Base-by-base conservation (phyloP, 1,284 basidiomycete genomes). In the Bjerkandera adusta region DNA sequence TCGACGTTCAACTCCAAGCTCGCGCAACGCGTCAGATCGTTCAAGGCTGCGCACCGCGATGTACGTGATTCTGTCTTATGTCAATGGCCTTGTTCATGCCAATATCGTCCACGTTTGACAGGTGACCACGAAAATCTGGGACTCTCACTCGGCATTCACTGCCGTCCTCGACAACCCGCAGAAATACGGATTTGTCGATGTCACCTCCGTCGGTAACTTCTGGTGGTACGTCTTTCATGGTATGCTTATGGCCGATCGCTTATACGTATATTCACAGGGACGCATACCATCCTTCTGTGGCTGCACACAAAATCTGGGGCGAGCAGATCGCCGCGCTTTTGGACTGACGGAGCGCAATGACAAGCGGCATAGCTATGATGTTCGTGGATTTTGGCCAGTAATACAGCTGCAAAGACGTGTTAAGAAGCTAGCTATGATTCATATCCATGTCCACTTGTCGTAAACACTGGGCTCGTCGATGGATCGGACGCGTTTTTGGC, bases 131-230 rank as follows among this genome's bases (percentile, higher is more conserved):
- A 79, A 66, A 62, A 32, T 73, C 3, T 81, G 69, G 67, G 79
- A 82, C 53, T 69, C 77, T 1, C 68, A 76, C 51, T 45, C 75
- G 0, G 70, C 67, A n/a, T 80, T 80, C 63, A 70, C 63, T n/a
- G 68, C 62, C 4, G 73, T 81, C 15, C 60, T 82, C 18, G 64
- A 77, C 59, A 53, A 64, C 34, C 76, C 77, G 1, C 68, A 63
- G 0, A 55, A 67, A 5, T 81, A 72, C 48, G 79, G 79, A 1
- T 81, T 81, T 58, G 64, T 67, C 18, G 77, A 80, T 51, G 68
- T 67, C 5, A 72, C 70, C 0, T 71, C 73, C 0, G 79, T 67
- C 45, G 79, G 79, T 4, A 59, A 59, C 13, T 81, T 82, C 69
- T 81, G 79, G 79, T n/a, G n/a, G n/a, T n/a, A n/a, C n/a, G n/a